Base-by-base conservation (phyloP, 2,329 filamentous ascomycete species). In the Penicillium sp. region DNA sequence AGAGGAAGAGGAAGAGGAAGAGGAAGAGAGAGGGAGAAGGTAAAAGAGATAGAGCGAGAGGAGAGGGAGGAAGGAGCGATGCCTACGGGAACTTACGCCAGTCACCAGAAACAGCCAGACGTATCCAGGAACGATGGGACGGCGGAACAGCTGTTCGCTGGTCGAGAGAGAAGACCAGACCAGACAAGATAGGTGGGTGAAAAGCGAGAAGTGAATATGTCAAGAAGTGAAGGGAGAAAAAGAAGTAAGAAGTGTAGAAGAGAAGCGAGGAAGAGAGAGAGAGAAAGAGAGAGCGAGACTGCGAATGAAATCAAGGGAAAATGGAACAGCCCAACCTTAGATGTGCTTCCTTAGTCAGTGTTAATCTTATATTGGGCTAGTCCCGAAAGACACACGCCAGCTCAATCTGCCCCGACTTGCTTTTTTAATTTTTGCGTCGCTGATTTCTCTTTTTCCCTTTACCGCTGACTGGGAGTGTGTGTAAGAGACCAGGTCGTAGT, bases 11-110 rank as follows among this genome's bases (percentile, higher is more conserved):
- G 21, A 45, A 26, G 40, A 30, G 52, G 40, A 47, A 11, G 21
- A 12, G 47, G 28, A 33, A 11, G 35, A 12, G n/a, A 26, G 52
- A 18, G 12, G 24, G 33, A 14, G 33, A 28, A 24, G 28, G 9
- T 24, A 18, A 47, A 30, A 38, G 45, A 46, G 28, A n/a, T 28
- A 59, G 48, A 59, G 33, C 56, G 54, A 61, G 49, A 63, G 64
- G 23, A 64, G 63, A 61, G 65, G 63, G 59, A 66, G 61, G 68
- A 67, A 64, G 11, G 48, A 16, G 26, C 18, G 11, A 30, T 43
- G 40, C 40, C 40, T 43, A 43, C 40, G 8, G 35, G 35, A 18
- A 38, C 3, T 16, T n/a, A n/a, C n/a, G n/a, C 33, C 33, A 38
- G 33, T 38, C 16, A 18, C 35, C 9, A 8, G 40, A 43, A 23